Conservation (phyloP, 441 rosid genomes). For the Melastoma candidum region DNA sequence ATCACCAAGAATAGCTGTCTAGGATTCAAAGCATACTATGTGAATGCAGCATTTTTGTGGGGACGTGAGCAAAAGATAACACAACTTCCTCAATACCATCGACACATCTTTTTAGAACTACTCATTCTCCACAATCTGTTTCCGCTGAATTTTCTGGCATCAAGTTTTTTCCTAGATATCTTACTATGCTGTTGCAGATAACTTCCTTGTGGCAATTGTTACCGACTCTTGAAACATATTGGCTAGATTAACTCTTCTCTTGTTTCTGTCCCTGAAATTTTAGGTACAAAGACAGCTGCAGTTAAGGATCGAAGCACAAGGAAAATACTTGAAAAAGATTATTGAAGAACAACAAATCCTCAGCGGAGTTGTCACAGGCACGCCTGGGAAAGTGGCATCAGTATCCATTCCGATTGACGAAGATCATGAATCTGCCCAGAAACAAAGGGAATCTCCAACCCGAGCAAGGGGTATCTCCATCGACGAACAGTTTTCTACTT, state of each 20-base stretch:
- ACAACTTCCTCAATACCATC: too few relatives aligned
- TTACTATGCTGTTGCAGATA: too few relatives aligned
- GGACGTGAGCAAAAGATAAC: too few relatives aligned
- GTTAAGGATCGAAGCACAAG: constrained; percentile 94
- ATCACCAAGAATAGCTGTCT: too few relatives aligned
- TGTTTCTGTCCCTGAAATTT: constrained; percentile 5
- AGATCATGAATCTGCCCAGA: constrained; percentile 31
- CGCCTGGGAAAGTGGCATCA: constrained; percentile 30
- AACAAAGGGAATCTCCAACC: constrained; percentile 18
- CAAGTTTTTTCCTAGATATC: too few relatives aligned
- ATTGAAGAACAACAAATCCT: constrained; percentile 94
- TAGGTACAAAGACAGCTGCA: constrained; percentile 98
- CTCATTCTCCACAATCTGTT: too few relatives aligned
- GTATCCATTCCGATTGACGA: constrained; percentile 2
- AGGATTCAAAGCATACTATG: too few relatives aligned
- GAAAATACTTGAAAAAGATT: constrained; percentile 93
- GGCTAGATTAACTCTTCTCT: not conserved
- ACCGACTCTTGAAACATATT: too few relatives aligned
- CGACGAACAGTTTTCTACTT: constrained; percentile 81
- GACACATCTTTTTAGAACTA: too few relatives aligned
- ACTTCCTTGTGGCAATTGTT: too few relatives aligned
- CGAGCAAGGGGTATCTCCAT: constrained; percentile 63
- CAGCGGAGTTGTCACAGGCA: constrained; percentile 58
- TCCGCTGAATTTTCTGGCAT: too few relatives aligned
- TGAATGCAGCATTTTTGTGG: too few relatives aligned